Evolutionary conservation across 2,329 filamentous ascomycete species (phyloP).

Genomic region (Huntiella omanensis): DNA sequence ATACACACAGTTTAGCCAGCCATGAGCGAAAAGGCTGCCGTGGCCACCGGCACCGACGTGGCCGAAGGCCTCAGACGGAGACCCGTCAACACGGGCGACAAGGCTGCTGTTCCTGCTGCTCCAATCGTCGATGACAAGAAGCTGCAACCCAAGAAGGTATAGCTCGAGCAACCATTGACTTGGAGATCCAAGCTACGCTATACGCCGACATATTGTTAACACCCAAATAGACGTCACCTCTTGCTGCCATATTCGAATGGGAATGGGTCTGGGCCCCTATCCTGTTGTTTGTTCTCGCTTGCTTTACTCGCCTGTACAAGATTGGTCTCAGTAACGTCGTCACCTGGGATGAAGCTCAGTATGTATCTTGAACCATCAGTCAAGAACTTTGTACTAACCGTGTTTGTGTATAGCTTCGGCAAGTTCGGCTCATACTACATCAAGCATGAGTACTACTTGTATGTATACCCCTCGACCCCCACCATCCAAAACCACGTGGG

Average conservation of each 20-base stretch:
- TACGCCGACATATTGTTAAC: slow-evolving; percentile 13
- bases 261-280: slow-evolving; percentile 42
- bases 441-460: slow-evolving; percentile 96
- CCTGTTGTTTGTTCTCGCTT: slow-evolving; percentile 40
- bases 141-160: slow-evolving; percentile 37
- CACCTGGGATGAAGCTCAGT: slow-evolving; percentile 51
- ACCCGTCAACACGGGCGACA: slow-evolving; percentile 19
- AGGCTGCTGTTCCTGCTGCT: slow-evolving; percentile 13
- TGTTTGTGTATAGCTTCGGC: slow-evolving; percentile 42
- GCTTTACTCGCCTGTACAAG: slow-evolving; percentile 51
- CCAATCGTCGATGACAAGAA: slow-evolving; percentile 36
- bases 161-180: neutral
- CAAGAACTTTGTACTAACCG: neutral
- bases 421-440: slow-evolving; percentile 99
- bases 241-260: slow-evolving; percentile 45
- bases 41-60: slow-evolving; percentile 41
- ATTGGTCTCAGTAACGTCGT: slow-evolving; percentile 50
- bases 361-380: slow-evolving; percentile 17
- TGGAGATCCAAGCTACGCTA: slow-evolving; percentile 14
- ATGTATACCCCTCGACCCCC: slow-evolving; percentile 7
- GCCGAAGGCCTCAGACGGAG: slow-evolving; percentile 38
- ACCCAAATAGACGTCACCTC: slow-evolving; percentile 28
- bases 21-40: slow-evolving; percentile 36
- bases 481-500: neutral
- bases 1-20: slow-evolving; percentile 7